Conservation (phyloP, 768 basidiomycete genomes). For the Tephrocybe sp. region DNA sequence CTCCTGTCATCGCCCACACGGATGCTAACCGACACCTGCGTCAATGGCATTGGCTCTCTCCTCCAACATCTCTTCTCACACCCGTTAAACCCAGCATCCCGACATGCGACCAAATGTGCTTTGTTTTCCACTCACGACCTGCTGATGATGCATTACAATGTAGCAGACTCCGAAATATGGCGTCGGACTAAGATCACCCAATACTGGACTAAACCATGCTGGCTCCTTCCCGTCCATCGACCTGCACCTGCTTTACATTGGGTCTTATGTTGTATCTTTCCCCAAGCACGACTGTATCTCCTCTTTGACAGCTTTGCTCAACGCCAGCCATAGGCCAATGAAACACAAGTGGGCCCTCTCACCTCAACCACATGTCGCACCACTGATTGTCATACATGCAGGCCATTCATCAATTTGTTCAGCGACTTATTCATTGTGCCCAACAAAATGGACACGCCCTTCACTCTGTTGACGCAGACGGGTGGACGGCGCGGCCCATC, state of each 20-base stretch:
- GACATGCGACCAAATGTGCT: conserved; percentile 4
- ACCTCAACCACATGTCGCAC: too few relatives aligned
- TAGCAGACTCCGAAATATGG: conserved; percentile 22
- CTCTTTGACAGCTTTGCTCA: conserved; percentile 32
- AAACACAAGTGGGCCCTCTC: conserved; percentile 9
- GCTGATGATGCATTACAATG: conserved; percentile 13
- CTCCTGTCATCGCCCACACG: not conserved
- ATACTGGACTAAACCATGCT: conserved; percentile 30
- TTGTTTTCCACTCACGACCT: conserved; percentile 22
- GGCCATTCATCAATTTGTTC: conserved; percentile 12
- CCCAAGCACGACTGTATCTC: conserved; percentile 11
- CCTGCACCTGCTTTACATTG: conserved; percentile 24
- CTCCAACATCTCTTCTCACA: conserved; percentile 1
- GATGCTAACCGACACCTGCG: conserved; percentile 23
- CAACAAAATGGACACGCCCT: conserved; percentile 9
- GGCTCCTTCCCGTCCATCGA: conserved; percentile 38
- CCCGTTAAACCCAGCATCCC: not conserved
- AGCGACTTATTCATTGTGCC: conserved; percentile 11
- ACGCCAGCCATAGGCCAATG: conserved; percentile 1
- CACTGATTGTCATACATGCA: too few relatives aligned
- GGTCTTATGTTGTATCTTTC: conserved; percentile 25
- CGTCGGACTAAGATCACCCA: not conserved
- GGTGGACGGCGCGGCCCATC: conserved; percentile 4
- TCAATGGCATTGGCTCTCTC: conserved; percentile 24
- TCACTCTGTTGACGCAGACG: conserved; percentile 2